Evolutionary conservation across 2,329 filamentous ascomycete genomes (phyloP), one percentile per base, ranked within the genome.

Genomic region (Niveomyces coronatus): DNA sequence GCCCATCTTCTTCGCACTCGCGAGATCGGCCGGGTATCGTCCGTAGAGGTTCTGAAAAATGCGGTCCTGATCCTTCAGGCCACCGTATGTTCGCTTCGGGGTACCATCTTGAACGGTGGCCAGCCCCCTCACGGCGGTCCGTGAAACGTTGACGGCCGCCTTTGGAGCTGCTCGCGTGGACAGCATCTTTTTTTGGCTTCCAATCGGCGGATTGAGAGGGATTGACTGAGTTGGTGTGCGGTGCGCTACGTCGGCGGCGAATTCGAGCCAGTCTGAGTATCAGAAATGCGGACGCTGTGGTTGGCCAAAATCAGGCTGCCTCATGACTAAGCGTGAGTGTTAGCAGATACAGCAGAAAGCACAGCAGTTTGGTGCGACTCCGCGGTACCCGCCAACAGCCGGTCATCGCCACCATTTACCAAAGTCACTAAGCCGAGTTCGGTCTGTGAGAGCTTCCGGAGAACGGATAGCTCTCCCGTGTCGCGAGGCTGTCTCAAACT

Each of bases 11-110:
- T 86, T 88, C 38, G 91, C 88, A 57, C 79, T 86, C 71, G 91
- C 89, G 52, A 98, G 68, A 62, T 95, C 88, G 46, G 87, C 75
- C 37, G 86, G 87, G 67, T 85, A 86, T 59, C 91, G 86, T 55
- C 86, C 81, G 68, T 98, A 98, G 43, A 98, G 74, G 68, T 98
- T 98, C 70, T 94, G 88, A 68, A 98, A 98, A 65, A 98, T 98
- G 54, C 91, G 81, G 68, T 98, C 91, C 69, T 96, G 87, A 62
- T 98, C 91, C 67, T 79, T 84, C 52, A 98, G 74, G 42, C 86
- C 87, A 54, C 91, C 87, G 63, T 93, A 84, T 49, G 75, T 73
- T 50, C 75, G 78, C 62, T 82, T 80, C 36, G 80, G 71, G 46
- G 74, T 65, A 53, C 70, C 71, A 63, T 88, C 83, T 60, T 85